Base-by-base conservation (phyloP, 768 basidiomycete genomes). In the Naganishia onofrii region DNA sequence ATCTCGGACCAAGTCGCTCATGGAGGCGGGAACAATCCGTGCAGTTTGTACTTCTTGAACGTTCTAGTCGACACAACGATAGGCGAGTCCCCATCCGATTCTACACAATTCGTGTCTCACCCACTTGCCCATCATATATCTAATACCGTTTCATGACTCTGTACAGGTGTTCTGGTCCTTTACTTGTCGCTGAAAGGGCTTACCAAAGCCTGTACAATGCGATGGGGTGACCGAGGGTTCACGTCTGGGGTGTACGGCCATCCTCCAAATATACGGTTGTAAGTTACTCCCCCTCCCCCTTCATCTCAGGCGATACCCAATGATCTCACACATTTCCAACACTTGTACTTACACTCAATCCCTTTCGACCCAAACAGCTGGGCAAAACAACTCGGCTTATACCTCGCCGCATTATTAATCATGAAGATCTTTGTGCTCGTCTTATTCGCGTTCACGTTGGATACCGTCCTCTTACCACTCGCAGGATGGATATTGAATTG, bases 381-480 rank as follows among this genome's bases (percentile, higher is more conserved):
- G 48, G 28, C 68, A 21, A 57, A 42, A n/a, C 78, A 80, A 71
- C 74, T 91, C 23, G 85, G 88, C 7, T 86, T 94, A 32, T 98
- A 98, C 77, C 85, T 97, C 64, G 81, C 88, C 13, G 85, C 91
- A 5, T 83, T 98, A 29, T 86, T 88, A 1, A 84, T 87, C 19
- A 97, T 97, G 95, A 97, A 98, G 79, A 80, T 92, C n/a, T 81
- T 91, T 51, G 91, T 98, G n/a, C 83, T 96, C 32, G 84, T 83
- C 2, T 81, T 96, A 12, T 87, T 96, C 13, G 67, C 76, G 12
- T 73, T 78, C 67, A 84, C 87, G 28, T 76, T 88, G 1, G 87
- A 90, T 75, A 89, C 90, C 23, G 85, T 84, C 1, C 83, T 96
- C 54, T 88, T 90, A 73, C 82, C 83, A 12, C 78, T 90, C n/a